phyloP scores from a whole-genome alignment of 306 rosid species.

The Quercus glauca region DNA sequence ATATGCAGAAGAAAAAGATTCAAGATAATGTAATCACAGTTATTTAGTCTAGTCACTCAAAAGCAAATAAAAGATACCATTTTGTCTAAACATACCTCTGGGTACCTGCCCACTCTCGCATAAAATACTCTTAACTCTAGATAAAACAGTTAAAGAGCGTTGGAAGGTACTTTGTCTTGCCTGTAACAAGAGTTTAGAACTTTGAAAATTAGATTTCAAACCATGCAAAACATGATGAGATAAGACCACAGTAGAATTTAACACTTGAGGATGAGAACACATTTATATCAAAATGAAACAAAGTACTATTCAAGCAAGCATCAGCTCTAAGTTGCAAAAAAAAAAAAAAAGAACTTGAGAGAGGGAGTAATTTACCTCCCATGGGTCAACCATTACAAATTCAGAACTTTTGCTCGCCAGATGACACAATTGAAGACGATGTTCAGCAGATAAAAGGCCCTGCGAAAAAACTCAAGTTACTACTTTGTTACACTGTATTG shows the following conservation, averaged over 20 bases:
- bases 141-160: conserved; percentile 61
- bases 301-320: neutral
- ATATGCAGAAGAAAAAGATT: neutral
- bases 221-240: conserved; percentile 10
- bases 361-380: conserved; percentile 64
- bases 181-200: conserved; percentile 37
- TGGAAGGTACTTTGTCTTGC: conserved; percentile 73
- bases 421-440: conserved; percentile 59
- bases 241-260: neutral
- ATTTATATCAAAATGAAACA: conserved; percentile 1
- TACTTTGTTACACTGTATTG: conserved; percentile 10
- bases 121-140: conserved; percentile 57
- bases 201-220: conserved; percentile 12
- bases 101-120: conserved; percentile 49
- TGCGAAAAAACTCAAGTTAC: conserved; percentile 26
- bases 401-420: conserved; percentile 76
- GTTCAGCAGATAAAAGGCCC: conserved; percentile 76
- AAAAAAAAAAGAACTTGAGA: neutral
- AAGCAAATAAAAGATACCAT: neutral
- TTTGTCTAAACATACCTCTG: conserved; percentile 44
- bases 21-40: neutral
- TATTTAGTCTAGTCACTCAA: neutral
- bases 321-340: neutral
- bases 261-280: neutral
- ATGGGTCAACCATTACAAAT: conserved; percentile 88